Percentiles rank a stretch among this genome's conserved stretches.
These are phyloP conservation scores for Tieghemostelium lacteum DNA, from an alignment of 78 protist genomes.

Conservation along the genomic window DNA sequence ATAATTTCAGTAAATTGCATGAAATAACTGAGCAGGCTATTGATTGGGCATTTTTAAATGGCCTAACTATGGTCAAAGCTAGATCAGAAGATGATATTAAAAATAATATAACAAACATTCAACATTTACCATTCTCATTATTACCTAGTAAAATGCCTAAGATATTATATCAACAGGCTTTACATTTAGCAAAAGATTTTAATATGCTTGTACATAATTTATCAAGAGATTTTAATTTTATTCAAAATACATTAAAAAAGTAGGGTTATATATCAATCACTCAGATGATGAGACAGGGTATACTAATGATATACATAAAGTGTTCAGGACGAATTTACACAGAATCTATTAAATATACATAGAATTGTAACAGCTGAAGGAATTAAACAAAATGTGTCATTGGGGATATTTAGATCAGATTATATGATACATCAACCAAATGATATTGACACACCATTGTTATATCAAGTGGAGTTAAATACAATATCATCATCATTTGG, in stretches of 20 bases:
- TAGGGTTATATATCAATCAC: background rate
- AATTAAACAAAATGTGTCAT: constrained; percentile 42
- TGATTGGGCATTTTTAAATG: constrained; percentile 75
- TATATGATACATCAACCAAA: constrained; percentile 92
- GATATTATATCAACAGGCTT: constrained; percentile 37
- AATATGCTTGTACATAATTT: constrained; percentile 74
- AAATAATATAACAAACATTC: background rate
- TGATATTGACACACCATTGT: background rate
- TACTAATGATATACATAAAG: too few species aligned
- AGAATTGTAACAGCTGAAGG: constrained; percentile 47
- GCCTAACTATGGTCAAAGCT: constrained; percentile 29
- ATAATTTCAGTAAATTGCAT: background rate
- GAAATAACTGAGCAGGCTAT: constrained; percentile 38
- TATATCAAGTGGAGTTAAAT: constrained; percentile 94
- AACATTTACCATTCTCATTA: constrained; percentile 81
- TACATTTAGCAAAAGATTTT: constrained; percentile 26
- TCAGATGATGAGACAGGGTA: too few species aligned
- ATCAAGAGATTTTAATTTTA: constrained; percentile 53
- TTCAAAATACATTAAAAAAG: constrained; percentile 73
- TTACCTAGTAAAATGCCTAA: constrained; percentile 53
- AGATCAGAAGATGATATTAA: constrained; percentile 27
- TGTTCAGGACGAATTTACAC: constrained; percentile 84
- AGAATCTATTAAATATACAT: constrained; percentile 53
- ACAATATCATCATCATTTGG: constrained; percentile 93
- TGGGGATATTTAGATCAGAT: constrained; percentile 93